A percentile compares a stretch with the other conserved stretches of the same genome.
Conservation (phyloP, 2,329 filamentous ascomycete species). For the Orbilia javanica region DNA sequence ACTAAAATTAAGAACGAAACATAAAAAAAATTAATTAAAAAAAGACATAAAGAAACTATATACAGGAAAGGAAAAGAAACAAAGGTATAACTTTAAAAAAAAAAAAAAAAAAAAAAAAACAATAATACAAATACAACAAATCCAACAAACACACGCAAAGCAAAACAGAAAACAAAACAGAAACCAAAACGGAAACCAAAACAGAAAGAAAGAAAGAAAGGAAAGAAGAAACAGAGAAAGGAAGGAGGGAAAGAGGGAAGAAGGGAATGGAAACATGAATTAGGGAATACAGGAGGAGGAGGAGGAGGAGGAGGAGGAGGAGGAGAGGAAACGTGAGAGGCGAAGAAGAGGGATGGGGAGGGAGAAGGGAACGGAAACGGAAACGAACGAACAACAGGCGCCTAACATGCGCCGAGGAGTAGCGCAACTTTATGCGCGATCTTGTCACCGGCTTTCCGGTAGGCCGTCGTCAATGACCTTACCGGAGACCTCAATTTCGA, state of each 20-base stretch:
- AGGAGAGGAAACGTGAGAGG: background rate
- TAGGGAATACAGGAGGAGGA: too few species aligned
- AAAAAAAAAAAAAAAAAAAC: too few species aligned
- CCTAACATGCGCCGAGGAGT: slow-evolving; percentile 7
- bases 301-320: background rate
- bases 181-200: background rate
- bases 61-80: background rate
- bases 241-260: background rate
- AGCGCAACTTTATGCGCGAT: background rate
- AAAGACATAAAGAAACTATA: background rate
- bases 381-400: background rate
- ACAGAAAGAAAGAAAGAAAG: background rate
- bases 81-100: background rate
- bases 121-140: too few species aligned
- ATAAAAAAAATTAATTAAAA: background rate
- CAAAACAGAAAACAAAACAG: too few species aligned
- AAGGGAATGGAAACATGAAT: background rate
- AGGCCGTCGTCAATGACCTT: slow-evolving; percentile 27
- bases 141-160: too few species aligned
- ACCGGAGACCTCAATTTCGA: slow-evolving; percentile 30
- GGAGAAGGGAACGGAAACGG: background rate
- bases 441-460: slow-evolving; percentile 25
- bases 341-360: background rate
- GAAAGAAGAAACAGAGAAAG: background rate
- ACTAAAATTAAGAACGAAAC: background rate